Conservation (phyloP, 2,329 filamentous ascomycete species). For the Penicillium olsonii region DNA sequence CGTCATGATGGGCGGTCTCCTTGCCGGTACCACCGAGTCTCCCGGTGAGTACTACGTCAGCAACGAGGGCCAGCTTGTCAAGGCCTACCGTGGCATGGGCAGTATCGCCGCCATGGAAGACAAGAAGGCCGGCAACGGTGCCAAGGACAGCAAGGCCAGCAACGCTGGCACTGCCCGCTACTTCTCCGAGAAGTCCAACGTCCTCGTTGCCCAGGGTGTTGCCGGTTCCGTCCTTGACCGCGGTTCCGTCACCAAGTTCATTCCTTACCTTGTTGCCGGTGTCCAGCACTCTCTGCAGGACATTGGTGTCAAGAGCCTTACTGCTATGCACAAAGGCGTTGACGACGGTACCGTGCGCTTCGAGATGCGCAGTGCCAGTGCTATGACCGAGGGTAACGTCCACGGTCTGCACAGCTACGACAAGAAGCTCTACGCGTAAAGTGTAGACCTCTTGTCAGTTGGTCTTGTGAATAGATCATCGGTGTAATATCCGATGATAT, state of each 20-base stretch:
- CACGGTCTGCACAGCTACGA: constrained; percentile 97
- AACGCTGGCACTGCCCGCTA: constrained; percentile 97
- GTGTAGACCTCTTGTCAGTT: constrained; percentile 21
- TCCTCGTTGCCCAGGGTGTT: constrained; percentile 95
- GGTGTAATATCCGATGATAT: constrained; percentile 28
- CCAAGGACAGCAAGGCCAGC: constrained; percentile 66
- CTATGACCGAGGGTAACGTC: constrained; percentile 93
- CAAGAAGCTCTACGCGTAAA: constrained; percentile 96
- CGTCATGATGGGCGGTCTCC: constrained; percentile 98
- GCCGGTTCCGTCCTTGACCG: constrained; percentile 65
- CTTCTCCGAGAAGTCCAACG: constrained; percentile 94
- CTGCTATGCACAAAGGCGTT: constrained; percentile 74
- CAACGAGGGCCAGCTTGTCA: constrained; percentile 95
- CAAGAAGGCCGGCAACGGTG: constrained; percentile 82
- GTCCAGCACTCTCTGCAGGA: constrained; percentile 98
- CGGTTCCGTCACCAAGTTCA: constrained; percentile 86
- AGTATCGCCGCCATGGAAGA: constrained; percentile 99
- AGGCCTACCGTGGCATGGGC: constrained; percentile 99
- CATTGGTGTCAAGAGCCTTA: constrained; percentile 79
- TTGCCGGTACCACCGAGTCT: constrained; percentile 96
- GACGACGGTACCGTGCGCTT: constrained; percentile 77
- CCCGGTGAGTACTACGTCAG: constrained; percentile 96
- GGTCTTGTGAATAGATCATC: constrained; percentile 26
- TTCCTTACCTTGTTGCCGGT: constrained; percentile 92
- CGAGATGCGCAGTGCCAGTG: constrained; percentile 90